phyloP scores from a whole-genome alignment of 306 rosid species.

The Phaseolus lunatus region DNA sequence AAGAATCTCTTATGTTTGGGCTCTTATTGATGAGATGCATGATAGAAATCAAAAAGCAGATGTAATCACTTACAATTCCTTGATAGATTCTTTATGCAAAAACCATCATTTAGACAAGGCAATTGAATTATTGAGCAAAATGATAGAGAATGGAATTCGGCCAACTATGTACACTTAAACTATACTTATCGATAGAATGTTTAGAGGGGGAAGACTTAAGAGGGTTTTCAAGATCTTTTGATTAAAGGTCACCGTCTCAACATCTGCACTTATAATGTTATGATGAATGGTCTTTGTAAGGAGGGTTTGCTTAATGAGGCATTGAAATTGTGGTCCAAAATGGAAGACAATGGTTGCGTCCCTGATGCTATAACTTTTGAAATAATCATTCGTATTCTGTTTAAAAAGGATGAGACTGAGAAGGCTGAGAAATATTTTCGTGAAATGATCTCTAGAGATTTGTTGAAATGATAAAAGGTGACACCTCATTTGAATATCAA shows the following conservation, averaged over 20 bases:
- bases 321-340: background rate
- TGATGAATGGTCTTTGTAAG: slow-evolving; percentile 27
- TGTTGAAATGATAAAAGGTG: background rate
- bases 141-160: background rate
- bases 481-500: too few relatives aligned
- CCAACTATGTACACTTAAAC: background rate
- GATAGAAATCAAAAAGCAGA: background rate
- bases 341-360: background rate
- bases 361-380: background rate
- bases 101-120: background rate
- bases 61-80: background rate
- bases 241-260: background rate
- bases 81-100: slow-evolving; percentile 13
- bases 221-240: background rate
- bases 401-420: background rate
- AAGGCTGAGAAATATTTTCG: background rate
- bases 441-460: background rate
- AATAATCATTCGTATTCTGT: background rate
- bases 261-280: background rate
- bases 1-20: too few relatives aligned
- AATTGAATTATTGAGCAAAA: background rate
- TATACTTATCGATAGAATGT: background rate
- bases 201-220: slow-evolving; percentile 1
- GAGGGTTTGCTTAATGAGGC: slow-evolving; percentile 12
- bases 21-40: slow-evolving; percentile 1